Conservation (phyloP, 2,329 filamentous ascomycete species). For the Diaporthe velutina region DNA sequence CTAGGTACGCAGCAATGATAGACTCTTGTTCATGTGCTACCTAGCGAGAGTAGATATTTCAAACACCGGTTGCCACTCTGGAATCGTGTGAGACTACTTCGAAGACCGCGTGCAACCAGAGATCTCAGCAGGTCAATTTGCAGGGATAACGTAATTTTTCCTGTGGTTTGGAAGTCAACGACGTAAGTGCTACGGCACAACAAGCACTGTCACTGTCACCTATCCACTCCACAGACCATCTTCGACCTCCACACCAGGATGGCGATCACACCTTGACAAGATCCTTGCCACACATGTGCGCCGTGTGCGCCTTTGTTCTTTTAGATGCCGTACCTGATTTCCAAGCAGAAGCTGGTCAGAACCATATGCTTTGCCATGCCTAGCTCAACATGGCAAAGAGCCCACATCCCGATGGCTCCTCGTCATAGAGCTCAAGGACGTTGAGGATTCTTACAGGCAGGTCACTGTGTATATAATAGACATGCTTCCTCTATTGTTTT, state of each 20-base stretch:
- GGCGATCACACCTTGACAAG: conserved; percentile 11
- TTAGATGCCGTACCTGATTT: neutral
- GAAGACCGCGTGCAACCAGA: neutral
- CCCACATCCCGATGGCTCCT: neutral
- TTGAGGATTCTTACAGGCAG: neutral
- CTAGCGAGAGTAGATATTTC: neutral
- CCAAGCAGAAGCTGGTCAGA: neutral
- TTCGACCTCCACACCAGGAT: neutral
- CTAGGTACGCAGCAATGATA: neutral
- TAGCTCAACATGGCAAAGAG: conserved; percentile 2
- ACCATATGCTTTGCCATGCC: neutral
- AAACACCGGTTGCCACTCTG: neutral
- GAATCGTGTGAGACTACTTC: neutral
- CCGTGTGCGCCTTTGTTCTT: neutral
- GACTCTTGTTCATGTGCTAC: neutral
- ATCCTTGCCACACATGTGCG: conserved; percentile 15
- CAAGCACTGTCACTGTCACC: neutral
- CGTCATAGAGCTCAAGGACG: conserved; percentile 12
- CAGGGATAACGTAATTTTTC: conserved; percentile 8
- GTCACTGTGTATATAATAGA: neutral
- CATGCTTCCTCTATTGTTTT: neutral
- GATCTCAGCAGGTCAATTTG: neutral
- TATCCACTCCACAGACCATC: neutral
- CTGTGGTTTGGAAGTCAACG: conserved; percentile 10
- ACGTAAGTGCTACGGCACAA: conserved; percentile 24